Percentiles rank a stretch among this genome's conserved stretches.
These are phyloP conservation scores for Aspergillus persii DNA, from an alignment of 2,329 filamentous ascomycete genomes.

Conservation along the genomic window DNA sequence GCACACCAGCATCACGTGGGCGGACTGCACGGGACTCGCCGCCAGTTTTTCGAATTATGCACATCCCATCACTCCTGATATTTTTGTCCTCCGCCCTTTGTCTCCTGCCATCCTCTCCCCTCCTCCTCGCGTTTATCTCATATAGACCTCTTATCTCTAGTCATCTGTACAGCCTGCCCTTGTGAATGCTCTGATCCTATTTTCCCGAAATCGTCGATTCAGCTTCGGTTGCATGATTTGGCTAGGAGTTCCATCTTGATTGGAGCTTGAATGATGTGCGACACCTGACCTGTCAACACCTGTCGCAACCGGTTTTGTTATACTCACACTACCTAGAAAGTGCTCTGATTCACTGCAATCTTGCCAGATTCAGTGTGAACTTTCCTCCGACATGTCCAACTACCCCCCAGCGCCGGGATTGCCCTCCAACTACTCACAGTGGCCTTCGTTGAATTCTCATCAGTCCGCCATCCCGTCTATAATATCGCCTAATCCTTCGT, in stretches of 20 bases:
- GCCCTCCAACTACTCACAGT: conserved; percentile 35
- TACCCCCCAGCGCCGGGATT: conserved; percentile 43
- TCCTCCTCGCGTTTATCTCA: background rate
- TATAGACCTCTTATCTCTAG: background rate
- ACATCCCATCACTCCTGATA: background rate
- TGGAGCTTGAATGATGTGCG: conserved; percentile 20
- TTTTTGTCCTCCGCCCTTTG: background rate
- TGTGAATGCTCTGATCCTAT: background rate
- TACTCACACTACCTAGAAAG: conserved; percentile 8
- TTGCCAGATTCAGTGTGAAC: background rate
- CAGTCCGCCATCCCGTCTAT: conserved; percentile 23
- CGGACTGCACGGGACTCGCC: background rate
- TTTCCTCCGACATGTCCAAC: conserved; percentile 43
- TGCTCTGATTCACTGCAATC: background rate
- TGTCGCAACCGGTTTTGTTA: conserved; percentile 4
- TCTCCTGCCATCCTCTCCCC: background rate
- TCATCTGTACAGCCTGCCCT: conserved; percentile 1
- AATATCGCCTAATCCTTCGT: conserved; percentile 26
- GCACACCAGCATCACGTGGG: conserved; percentile 23
- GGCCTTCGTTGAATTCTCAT: conserved; percentile 30
- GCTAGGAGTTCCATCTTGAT: conserved; percentile 5
- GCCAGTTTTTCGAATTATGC: background rate
- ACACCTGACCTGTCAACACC: conserved; percentile 12
- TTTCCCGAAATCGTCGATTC: background rate
- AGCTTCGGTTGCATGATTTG: background rate